phyloP scores from a whole-genome alignment of 2,329 filamentous ascomycete species.

The Capronia coronata region DNA sequence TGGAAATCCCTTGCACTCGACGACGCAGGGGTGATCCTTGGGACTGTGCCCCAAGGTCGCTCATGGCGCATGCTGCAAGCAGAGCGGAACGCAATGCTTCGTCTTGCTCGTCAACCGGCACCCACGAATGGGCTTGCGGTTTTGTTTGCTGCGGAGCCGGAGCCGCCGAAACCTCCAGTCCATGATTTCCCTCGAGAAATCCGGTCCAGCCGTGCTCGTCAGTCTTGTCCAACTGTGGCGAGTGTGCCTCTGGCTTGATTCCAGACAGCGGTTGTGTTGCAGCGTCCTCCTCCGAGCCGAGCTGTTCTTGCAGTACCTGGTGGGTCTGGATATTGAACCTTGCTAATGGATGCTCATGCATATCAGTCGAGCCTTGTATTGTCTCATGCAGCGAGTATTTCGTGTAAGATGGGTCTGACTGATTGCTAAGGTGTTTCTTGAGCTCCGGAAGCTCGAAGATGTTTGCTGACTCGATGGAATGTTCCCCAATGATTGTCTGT shows the following conservation, averaged over 20 bases:
- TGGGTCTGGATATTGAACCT: conserved; percentile 24
- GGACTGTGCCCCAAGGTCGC: not conserved
- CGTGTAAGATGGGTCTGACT: not conserved
- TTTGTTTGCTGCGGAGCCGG: conserved; percentile 1
- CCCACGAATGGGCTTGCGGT: not conserved
- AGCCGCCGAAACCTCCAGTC: not conserved
- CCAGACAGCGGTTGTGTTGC: not conserved
- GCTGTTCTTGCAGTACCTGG: conserved; percentile 23
- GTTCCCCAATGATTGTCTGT: not conserved
- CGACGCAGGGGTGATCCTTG: not conserved
- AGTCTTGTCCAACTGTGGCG: not conserved
- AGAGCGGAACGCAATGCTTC: conserved; percentile 9
- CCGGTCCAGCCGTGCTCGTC: conserved; percentile 4
- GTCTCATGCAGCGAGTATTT: conserved; percentile 1
- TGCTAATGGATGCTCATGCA: conserved; percentile 4
- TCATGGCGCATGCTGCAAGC: conserved; percentile 8
- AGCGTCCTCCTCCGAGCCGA: conserved; percentile 5
- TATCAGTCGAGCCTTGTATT: not conserved
- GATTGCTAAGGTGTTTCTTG: not conserved
- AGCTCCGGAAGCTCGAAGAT: conserved; percentile 12
- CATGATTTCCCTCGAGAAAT: conserved; percentile 3
- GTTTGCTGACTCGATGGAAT: conserved; percentile 1
- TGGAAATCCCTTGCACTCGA: not conserved
- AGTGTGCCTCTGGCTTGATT: conserved; percentile 1
- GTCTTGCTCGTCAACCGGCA: conserved; percentile 2